Base-by-base conservation (phyloP, 2,329 filamentous ascomycete species). In the Paraconiothyrium sp. region DNA sequence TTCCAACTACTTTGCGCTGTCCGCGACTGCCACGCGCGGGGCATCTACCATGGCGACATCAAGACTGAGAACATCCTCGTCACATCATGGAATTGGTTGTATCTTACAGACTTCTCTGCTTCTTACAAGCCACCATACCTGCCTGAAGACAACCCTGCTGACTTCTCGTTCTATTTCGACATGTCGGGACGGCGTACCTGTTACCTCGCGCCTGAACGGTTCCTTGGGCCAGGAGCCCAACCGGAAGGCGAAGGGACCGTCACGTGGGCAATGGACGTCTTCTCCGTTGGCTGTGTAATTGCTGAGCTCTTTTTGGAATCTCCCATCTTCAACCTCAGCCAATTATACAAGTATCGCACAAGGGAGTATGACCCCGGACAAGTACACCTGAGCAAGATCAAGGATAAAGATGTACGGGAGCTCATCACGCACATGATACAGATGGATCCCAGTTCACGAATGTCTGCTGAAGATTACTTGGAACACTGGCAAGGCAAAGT, bases 1-100 rank as follows among this genome's bases (percentile, higher is more conserved):
- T 99, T 97, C 72, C 95, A 99, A 81, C 86, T 99, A 2, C 86
- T 99, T 11, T 97, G 93, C 78, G 94, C 92, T 2, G 83, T 99
- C 61, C 89, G 94, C 59, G 96, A 99, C 79, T 97, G 93, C 72
- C 95, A 99, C 78, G 85, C 91, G 32, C 87, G 91, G 50, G 92
- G 96, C 71, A 85, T 99, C 55, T 98, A 94, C 76, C 95, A 99
- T 76, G 96, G 95, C 60, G 96, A 99, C 75, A 98, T 99, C 83
- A 99, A 99, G 83, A 95, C 94, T 1, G 94, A 99, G 79, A 99
- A 99, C 72, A 89, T 97, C 39, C 84, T 99, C 51, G 94, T 99
- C 54, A 99, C 95, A 0, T 98, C 95, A 7, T 99, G 95, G 95
- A 97, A 98, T 81, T 99, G 96, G 95, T 85, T 99, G 2, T 99